Conservation (phyloP, 2,329 filamentous ascomycete genomes). For the Pseudogymnoascus destructans region DNA sequence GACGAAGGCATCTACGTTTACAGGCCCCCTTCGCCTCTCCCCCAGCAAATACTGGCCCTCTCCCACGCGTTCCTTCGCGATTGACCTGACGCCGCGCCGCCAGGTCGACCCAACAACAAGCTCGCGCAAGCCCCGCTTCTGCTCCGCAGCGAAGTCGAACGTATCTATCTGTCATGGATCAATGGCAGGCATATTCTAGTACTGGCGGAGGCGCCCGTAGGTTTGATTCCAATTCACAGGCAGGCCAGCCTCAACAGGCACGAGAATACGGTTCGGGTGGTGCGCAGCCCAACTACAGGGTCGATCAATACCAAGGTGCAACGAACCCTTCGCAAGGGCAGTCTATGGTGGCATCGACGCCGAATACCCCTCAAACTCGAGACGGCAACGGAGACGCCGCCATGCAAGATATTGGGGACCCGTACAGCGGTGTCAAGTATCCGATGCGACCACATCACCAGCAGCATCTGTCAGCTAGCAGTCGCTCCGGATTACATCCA, state of each 20-base stretch:
- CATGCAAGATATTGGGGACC: conserved; percentile 79
- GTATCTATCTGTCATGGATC: conserved; percentile 35
- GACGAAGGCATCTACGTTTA: conserved; percentile 14
- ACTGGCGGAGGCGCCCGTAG: conserved; percentile 48
- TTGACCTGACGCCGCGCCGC: conserved; percentile 13
- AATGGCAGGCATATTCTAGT: conserved; percentile 59
- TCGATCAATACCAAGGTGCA: conserved; percentile 49
- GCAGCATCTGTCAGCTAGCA: conserved; percentile 46
- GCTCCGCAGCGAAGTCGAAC: conserved; percentile 9
- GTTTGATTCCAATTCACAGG: conserved; percentile 42
- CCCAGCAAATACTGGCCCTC: conserved; percentile 15
- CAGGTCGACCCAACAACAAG: conserved; percentile 8
- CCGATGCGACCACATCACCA: conserved; percentile 66
- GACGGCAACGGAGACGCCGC: conserved; percentile 63
- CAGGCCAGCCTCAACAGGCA: conserved; percentile 31
- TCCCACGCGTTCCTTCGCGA: conserved; percentile 21
- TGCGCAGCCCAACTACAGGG: conserved; percentile 40
- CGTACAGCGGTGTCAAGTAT: conserved; percentile 78
- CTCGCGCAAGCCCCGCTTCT: conserved; percentile 9
- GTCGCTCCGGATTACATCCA: conserved; percentile 49
- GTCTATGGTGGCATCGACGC: conserved; percentile 45
- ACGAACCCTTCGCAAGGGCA: conserved; percentile 30
- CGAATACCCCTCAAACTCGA: conserved; percentile 45
- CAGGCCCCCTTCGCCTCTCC: conserved; percentile 22
- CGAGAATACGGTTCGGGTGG: conserved; percentile 23